Evolutionary conservation across 192 early-diverging fungal genomes (phyloP), one percentile per base, ranked within the genome.

Genomic region (Oehlia diaphana): DNA sequence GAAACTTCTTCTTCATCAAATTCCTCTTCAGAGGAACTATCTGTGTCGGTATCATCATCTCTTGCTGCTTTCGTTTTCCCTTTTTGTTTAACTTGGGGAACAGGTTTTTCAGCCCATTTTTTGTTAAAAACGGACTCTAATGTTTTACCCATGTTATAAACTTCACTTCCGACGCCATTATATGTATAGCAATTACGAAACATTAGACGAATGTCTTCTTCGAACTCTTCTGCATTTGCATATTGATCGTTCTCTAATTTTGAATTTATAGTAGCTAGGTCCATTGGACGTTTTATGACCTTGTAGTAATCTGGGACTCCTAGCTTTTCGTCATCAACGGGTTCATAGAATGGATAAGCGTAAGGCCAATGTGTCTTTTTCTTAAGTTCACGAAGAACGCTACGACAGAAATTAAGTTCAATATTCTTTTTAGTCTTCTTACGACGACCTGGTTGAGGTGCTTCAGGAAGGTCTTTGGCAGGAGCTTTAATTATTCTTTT

Each of bases 241-340:
- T 96, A 96, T 31, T 90, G 82, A 62, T 85, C 86, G 2, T 76
- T 50, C 12, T 92, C 89, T 4, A 95, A 81, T 77, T 92, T 94
- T 42, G 82, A 77, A 50, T 82, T 73, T 23, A 95, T 89, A 1
- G 95, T 95, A 21, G 85, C 87, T 53, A 96, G 71, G 77, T 95
- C 94, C 93, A 96, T 96, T 1, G 94, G 94, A 39, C 88, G 33
- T 78, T 92, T 93, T 77, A 96, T 89, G 70, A 99, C 88, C 4
- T 84, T 85, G 37, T 90, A 89, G 86, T 99, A 99, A 74, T 92
- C 90, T 19, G 96, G 97, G 63, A 98, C 95, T 72, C 89, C 89
- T 76, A 98, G 87, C 4, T 88, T 89, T 21, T 94, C 89, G 26
- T 88, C 91, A 79, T 98, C 96, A 44, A 99, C 97, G 9, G 98